phyloP scores from a whole-genome alignment of 805 yeast genomes.

The Ogataea nonfermentans region DNA sequence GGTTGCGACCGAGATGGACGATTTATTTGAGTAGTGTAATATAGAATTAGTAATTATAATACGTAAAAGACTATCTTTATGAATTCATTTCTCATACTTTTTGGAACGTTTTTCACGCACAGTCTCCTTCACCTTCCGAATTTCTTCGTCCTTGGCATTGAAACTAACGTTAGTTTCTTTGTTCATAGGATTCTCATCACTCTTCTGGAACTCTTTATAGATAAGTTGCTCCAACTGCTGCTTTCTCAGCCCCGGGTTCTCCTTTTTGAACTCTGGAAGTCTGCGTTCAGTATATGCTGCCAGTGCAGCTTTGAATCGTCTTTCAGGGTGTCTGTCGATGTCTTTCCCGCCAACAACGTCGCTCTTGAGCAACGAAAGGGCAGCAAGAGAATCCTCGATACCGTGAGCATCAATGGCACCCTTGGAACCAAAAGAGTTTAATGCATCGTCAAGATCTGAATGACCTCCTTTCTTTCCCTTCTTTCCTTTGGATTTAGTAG shows the following conservation, averaged over 20 bases:
- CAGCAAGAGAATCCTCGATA: slow-evolving; percentile 75
- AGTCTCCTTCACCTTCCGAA: slow-evolving; percentile 36
- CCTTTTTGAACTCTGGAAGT: slow-evolving; percentile 69
- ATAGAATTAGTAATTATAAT: slow-evolving; percentile 6
- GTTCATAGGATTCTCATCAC: slow-evolving; percentile 82
- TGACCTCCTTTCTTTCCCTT: slow-evolving; percentile 41
- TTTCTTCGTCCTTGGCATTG: slow-evolving; percentile 59
- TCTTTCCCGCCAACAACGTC: slow-evolving; percentile 59
- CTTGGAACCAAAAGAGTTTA: slow-evolving; percentile 43
- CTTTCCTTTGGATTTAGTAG: slow-evolving; percentile 56
- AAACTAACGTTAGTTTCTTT: slow-evolving; percentile 61
- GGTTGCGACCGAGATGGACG: slow-evolving; percentile 25
- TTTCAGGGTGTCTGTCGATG: slow-evolving; percentile 84
- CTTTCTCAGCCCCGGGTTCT: slow-evolving; percentile 75
- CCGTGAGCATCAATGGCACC: slow-evolving; percentile 65
- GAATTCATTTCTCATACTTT: slow-evolving; percentile 30
- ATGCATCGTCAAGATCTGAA: slow-evolving; percentile 61
- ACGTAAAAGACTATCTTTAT: slow-evolving; percentile 1
- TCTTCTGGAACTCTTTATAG: slow-evolving; percentile 77
- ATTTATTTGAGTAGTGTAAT: slow-evolving; percentile 14
- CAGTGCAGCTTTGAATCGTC: slow-evolving; percentile 80
- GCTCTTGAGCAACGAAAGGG: slow-evolving; percentile 61
- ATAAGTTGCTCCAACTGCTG: slow-evolving; percentile 74
- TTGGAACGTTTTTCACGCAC: slow-evolving; percentile 32
- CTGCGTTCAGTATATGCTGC: slow-evolving; percentile 69